These are phyloP conservation scores for Tetragonia tetragonoides DNA, from an alignment of 148 eudicot species.

Conservation along the genomic window DNA sequence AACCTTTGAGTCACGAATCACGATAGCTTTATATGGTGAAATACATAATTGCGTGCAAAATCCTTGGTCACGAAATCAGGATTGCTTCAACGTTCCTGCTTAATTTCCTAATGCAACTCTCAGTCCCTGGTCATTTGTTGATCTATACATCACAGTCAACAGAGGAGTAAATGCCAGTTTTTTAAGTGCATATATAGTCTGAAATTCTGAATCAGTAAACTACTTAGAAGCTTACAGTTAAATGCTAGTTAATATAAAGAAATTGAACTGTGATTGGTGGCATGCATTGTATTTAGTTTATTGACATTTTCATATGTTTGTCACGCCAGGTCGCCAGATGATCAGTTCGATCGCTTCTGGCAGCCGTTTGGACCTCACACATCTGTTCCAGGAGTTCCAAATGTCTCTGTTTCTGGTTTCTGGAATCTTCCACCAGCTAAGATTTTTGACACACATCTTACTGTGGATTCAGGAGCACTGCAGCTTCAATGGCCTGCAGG, in stretches of 20 bases:
- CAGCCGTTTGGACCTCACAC: conserved; percentile 63
- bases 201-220: neutral
- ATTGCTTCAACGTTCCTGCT: neutral
- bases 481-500: conserved; percentile 72
- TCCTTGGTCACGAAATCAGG: neutral
- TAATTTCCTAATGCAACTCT: too few species aligned
- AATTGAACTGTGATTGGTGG: neutral
- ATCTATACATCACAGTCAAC: too few species aligned
- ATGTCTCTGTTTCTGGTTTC: conserved; percentile 68
- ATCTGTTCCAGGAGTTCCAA: conserved; percentile 33
- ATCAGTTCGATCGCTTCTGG: conserved; percentile 87
- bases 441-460: conserved; percentile 65
- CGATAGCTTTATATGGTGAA: too few species aligned
- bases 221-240: neutral
- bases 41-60: neutral
- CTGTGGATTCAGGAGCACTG: conserved; percentile 38
- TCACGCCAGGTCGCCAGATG: conserved; percentile 76
- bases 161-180: too few species aligned
- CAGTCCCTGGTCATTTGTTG: too few species aligned
- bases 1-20: neutral
- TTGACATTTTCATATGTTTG: conserved; percentile 6
- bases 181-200: neutral
- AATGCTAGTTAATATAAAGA: neutral
- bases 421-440: conserved; percentile 84
- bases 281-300: neutral